Percentiles rank a stretch among this genome's conserved stretches.
Conservation (phyloP, 805 yeast species). For the Blastobotrys attinorum region DNA sequence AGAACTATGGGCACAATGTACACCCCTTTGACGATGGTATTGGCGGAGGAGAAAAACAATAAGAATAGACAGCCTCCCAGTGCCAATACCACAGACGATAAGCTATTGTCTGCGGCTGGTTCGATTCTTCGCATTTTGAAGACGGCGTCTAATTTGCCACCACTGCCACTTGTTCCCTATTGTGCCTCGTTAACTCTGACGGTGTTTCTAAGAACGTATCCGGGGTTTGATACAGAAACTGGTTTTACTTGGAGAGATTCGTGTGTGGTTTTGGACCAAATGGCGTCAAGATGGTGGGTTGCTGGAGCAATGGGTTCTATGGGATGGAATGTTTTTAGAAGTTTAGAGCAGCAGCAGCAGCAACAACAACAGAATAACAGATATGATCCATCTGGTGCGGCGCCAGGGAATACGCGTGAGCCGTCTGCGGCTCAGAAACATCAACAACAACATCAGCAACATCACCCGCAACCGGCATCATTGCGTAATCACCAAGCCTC, state of each 20-base stretch:
- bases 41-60: constrained; percentile 15
- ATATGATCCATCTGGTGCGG: no score
- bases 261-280: constrained; percentile 21
- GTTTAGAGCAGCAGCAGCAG: constrained; percentile 9
- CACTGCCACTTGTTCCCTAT: constrained; percentile 30
- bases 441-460: no score
- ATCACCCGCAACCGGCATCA: neutral
- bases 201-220: constrained; percentile 28
- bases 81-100: constrained; percentile 8
- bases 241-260: constrained; percentile 24
- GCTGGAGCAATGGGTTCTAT: constrained; percentile 31
- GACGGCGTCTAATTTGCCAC: constrained; percentile 21
- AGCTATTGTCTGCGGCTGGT: constrained; percentile 23
- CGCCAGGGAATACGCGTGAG: neutral
- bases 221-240: constrained; percentile 23
- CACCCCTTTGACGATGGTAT: constrained; percentile 16
- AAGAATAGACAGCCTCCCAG: neutral
- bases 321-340: constrained; percentile 26
- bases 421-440: no score
- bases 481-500: neutral
- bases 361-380: neutral
- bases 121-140: constrained; percentile 23
- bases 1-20: constrained; percentile 11
- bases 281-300: constrained; percentile 29
- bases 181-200: constrained; percentile 29